These are phyloP conservation scores for Colletotrichum falcatum DNA, from an alignment of 2,329 filamentous ascomycete genomes.

Conservation along the genomic window DNA sequence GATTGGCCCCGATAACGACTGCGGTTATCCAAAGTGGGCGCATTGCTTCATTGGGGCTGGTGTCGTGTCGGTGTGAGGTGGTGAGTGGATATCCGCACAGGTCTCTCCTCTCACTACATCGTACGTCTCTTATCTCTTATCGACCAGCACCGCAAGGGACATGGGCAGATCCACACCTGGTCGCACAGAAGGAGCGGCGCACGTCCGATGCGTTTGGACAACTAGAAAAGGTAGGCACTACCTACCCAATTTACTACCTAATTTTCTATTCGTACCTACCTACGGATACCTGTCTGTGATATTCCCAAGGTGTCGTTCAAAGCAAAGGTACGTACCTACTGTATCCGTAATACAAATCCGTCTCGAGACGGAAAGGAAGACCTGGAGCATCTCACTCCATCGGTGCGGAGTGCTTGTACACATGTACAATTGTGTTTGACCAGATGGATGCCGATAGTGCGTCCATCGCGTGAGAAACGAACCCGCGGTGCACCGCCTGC, in stretches of 20 bases:
- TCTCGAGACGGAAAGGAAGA: conserved; percentile 3
- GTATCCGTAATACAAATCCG: background rate
- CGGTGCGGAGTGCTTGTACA: too few species aligned
- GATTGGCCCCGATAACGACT: conserved; percentile 21
- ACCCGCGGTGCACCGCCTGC: too few species aligned
- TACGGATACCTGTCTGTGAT: too few species aligned
- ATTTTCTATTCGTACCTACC: too few species aligned
- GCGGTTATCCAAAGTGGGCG: background rate
- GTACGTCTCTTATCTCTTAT: background rate
- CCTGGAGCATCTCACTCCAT: background rate
- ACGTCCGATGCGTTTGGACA: background rate
- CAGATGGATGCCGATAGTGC: too few species aligned
- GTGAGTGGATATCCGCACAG: conserved; percentile 27
- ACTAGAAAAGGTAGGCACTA: background rate
- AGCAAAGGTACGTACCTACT: too few species aligned
- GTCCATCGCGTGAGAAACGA: too few species aligned
- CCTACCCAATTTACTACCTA: too few species aligned
- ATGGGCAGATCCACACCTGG: conserved; percentile 33
- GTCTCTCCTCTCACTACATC: background rate
- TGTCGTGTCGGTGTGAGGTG: conserved; percentile 22
- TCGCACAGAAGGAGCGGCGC: background rate
- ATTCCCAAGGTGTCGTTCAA: too few species aligned
- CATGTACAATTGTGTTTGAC: too few species aligned
- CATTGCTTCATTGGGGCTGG: background rate
- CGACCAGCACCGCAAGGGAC: background rate